Base-by-base conservation (phyloP, 441 rosid genomes). In the Heliophila coronopifolia region DNA sequence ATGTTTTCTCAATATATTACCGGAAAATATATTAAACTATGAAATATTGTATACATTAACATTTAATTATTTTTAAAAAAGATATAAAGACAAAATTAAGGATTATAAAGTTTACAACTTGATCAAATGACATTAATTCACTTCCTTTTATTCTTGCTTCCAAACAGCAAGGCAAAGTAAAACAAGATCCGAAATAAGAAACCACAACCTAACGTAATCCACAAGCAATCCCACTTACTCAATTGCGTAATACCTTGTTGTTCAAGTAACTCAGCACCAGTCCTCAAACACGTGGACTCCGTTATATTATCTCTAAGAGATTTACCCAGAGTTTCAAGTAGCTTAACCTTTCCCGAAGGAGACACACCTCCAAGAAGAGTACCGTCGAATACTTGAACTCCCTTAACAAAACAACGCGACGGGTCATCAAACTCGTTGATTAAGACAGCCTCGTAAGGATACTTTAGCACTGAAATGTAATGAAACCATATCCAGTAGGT, bases 141-240 rank as follows among this genome's bases (percentile, higher is more conserved):
- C 31, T 72, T 71, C 67, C 93, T 76, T 73, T 83, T 86, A 67
- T 81, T 81, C 67, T 80, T 86, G 66, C 96, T 79, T 2, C 96
- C 96, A 13, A 81, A 36, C 61, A 79, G 46, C 56, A 81, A 72
- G 2, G 84, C 59, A 12, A 84, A 66, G 73, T 86, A 86, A 61
- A 86, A 86, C 32, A 87, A 63, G 54, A 78, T 65, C 71, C 94
- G 68, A 30, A 82, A 86, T 14, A 84, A 55, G 70, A 84, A 69
- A 0, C 96, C 96, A 75, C 84, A 76, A 8, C 84, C 94, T 7
- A 87, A 75, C 4, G 94, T 84, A n/a, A 81, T 63, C 83, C 74
- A 77, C 61, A 87, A 65, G 72, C 90, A 81, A 44, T 42, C 48
- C 93, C 87, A 86, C 49, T 79, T 86, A 54, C 68, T 70, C 61